phyloP scores from a whole-genome alignment of 2,329 filamentous ascomycete species.

The Elsinoe fawcettii region DNA sequence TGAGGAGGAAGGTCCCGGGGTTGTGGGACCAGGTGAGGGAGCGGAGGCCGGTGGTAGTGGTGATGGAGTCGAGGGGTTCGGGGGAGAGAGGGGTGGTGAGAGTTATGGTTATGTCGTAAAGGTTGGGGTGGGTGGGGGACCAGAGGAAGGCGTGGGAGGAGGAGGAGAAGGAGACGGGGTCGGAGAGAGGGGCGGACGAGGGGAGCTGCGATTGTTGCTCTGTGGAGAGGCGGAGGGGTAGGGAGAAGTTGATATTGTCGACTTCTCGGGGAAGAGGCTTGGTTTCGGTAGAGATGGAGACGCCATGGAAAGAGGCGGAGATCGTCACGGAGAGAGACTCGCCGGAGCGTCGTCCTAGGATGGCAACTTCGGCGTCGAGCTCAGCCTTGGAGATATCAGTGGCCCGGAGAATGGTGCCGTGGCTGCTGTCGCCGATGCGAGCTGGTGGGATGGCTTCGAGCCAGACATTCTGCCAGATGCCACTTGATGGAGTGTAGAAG shows the following conservation, averaged over 20 bases:
- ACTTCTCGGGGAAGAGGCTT: slow-evolving; percentile 43
- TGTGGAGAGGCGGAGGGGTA: slow-evolving; percentile 43
- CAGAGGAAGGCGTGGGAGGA: slow-evolving; percentile 26
- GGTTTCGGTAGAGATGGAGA: slow-evolving; percentile 40
- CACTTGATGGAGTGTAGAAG: slow-evolving; percentile 64
- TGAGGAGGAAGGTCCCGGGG: slow-evolving; percentile 53
- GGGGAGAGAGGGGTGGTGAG: slow-evolving; percentile 39
- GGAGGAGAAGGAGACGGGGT: background rate
- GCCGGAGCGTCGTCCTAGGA: slow-evolving; percentile 44
- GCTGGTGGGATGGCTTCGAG: slow-evolving; percentile 50
- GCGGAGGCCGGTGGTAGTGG: slow-evolving; percentile 55
- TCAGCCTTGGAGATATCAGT: slow-evolving; percentile 47
- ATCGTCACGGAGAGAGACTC: slow-evolving; percentile 46
- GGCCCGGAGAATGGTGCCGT: slow-evolving; percentile 51
- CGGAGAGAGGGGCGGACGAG: slow-evolving; percentile 13
- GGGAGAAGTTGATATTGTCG: slow-evolving; percentile 40
- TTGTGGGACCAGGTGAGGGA: slow-evolving; percentile 51
- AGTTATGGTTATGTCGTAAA: slow-evolving; percentile 33
- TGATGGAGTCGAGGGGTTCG: slow-evolving; percentile 47
- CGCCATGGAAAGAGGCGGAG: slow-evolving; percentile 45
- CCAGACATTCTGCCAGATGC: slow-evolving; percentile 70
- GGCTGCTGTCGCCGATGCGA: slow-evolving; percentile 48
- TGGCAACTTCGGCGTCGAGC: slow-evolving; percentile 44
- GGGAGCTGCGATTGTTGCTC: slow-evolving; percentile 37
- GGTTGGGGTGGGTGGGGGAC: slow-evolving; percentile 5